phyloP scores from a whole-genome alignment of 2,329 filamentous ascomycete genomes.

The Verticillium zaregamsianum region DNA sequence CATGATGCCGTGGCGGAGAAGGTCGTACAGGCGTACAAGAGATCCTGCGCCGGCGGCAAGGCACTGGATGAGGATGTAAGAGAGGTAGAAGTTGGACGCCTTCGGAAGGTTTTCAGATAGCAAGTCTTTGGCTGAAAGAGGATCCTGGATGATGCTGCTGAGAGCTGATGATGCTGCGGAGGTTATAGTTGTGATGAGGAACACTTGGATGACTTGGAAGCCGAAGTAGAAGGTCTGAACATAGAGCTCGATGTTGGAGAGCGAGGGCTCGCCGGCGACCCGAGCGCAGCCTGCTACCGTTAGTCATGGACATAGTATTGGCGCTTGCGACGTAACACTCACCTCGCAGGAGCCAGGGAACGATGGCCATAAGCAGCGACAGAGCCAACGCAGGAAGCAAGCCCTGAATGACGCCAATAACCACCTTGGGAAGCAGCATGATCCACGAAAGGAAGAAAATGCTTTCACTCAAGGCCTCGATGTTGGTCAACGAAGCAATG shows the following conservation, averaged over 20 bases:
- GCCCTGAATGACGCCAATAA: slow-evolving; percentile 78
- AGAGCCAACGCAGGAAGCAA: slow-evolving; percentile 76
- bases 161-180: slow-evolving; percentile 66
- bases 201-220: slow-evolving; percentile 80
- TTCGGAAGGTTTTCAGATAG: slow-evolving; percentile 68
- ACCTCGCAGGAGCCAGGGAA: slow-evolving; percentile 74
- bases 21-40: slow-evolving; percentile 66
- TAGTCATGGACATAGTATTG: background rate
- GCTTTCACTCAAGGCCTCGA: slow-evolving; percentile 61
- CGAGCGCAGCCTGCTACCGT: slow-evolving; percentile 54
- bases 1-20: slow-evolving; percentile 53
- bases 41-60: slow-evolving; percentile 71
- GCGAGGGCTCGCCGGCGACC: slow-evolving; percentile 65
- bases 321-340: slow-evolving; percentile 23
- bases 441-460: slow-evolving; percentile 74
- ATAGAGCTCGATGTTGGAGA: slow-evolving; percentile 68
- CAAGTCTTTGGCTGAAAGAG: slow-evolving; percentile 30
- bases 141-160: slow-evolving; percentile 44
- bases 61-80: slow-evolving; percentile 92
- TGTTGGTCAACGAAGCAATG: slow-evolving; percentile 81
- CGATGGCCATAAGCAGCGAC: slow-evolving; percentile 75
- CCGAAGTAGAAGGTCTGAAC: slow-evolving; percentile 78
- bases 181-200: slow-evolving; percentile 74
- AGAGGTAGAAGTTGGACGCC: slow-evolving; percentile 83
- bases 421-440: slow-evolving; percentile 58